phyloP scores from a whole-genome alignment of 1,284 basidiomycete genomes.

The Heterobasidion annosum region DNA sequence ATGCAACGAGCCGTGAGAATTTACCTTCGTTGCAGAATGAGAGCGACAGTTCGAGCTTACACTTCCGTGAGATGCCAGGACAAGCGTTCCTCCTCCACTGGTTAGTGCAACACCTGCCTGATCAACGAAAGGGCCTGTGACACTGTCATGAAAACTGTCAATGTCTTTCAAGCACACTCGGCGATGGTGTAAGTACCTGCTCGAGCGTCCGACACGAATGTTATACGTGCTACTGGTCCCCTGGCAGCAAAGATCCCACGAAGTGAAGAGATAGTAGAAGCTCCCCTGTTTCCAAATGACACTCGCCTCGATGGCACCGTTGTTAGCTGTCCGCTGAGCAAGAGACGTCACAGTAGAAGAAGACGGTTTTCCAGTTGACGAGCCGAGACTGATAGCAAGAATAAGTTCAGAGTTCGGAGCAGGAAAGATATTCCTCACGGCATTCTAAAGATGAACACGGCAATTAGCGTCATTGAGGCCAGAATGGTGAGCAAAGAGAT shows the following conservation, averaged over 20 bases:
- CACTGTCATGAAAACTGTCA: conserved; percentile 12
- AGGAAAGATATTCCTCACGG: not conserved
- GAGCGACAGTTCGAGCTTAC: conserved; percentile 13
- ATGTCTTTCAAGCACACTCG: not conserved
- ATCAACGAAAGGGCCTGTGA: conserved; percentile 39
- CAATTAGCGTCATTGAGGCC: not conserved
- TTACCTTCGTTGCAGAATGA: not conserved
- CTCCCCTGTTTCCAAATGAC: conserved; percentile 33
- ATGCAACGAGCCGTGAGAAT: not conserved
- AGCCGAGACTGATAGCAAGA: conserved; percentile 5
- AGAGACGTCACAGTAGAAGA: conserved; percentile 30
- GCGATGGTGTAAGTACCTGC: conserved; percentile 20
- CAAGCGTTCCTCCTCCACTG: conserved; percentile 44
- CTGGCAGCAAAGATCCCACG: conserved; percentile 47
- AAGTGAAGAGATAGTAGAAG: conserved; percentile 49
- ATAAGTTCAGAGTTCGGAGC: too few species aligned
- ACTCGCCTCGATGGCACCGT: conserved; percentile 39
- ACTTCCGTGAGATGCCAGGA: conserved; percentile 36
- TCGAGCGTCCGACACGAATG: conserved; percentile 44
- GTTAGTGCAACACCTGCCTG: conserved; percentile 33
- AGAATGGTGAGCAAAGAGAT: not conserved
- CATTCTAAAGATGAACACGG: not conserved
- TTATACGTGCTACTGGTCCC: conserved; percentile 49
- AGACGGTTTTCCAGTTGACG: conserved; percentile 34
- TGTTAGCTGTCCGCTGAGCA: conserved; percentile 31